Base-by-base conservation (phyloP, 257 asterid genomes). In the Verbascum thapsus region DNA sequence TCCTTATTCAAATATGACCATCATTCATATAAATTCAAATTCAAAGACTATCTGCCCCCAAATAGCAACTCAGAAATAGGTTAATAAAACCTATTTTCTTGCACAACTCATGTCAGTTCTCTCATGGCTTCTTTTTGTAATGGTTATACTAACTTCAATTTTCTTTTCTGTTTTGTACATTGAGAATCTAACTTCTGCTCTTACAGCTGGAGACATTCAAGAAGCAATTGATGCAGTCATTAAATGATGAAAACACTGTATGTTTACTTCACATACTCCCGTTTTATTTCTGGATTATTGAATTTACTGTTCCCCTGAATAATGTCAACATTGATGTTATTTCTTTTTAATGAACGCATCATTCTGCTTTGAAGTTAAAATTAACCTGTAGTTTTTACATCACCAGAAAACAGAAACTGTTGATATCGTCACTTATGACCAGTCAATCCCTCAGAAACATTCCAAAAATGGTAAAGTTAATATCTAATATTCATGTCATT, bases 171-270 rank as follows among this genome's bases (percentile, higher is more conserved):
- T 54, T 22, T 23, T 57, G 26, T 57, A 7, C 22, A 19, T 61
- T 55, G 56, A 40, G 38, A 37, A 54, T 38, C 70, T 67, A 48
- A 72, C 57, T 51, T 39, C 26, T 15, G 43, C 61, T 54, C 38
- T 73, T 76, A 45, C 81, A 88, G 96, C 57, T 88, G 80, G 96
- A 88, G 79, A 72, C 94, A n/a, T 86, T 88, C 72, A 86, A 88
- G 80, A 79, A 80, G 76, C 96, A 88, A 61, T 57, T 88, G 90
- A 80, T 86, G 96, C 94, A 76, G 72, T 88, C 96, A 13, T 68
- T 88, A 42, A 86, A 73, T 58, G 96, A 88, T 60, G 95, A 88
- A 22, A 76, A 72, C 55, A 72, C 90, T 66, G 96, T 88, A 84
- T 61, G 88, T 47, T 70, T 50, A 13, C 63, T 51, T 4, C 26